phyloP scores from a whole-genome alignment of 805 yeast species.

The Metschnikowia proteae region DNA sequence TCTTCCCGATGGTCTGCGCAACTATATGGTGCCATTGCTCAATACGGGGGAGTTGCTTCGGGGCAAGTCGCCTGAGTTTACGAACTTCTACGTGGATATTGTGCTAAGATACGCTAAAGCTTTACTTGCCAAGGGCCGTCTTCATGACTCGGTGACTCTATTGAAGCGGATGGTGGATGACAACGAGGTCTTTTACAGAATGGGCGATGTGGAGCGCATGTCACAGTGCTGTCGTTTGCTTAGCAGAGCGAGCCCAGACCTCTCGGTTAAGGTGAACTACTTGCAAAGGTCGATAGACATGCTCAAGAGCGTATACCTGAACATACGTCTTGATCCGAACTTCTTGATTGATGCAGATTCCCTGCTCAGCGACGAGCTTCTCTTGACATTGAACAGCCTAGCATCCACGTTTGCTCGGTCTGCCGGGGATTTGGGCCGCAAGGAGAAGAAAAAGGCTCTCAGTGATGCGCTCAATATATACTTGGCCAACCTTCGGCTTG shows the following conservation, averaged over 20 bases:
- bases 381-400: constrained; percentile 30
- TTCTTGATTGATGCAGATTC: constrained; percentile 26
- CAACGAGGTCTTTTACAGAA: constrained; percentile 33
- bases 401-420: constrained; percentile 29
- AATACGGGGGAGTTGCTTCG: constrained; percentile 27
- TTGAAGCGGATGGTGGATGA: constrained; percentile 30
- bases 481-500: constrained; percentile 29
- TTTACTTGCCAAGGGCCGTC: constrained; percentile 38
- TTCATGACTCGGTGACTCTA: constrained; percentile 27
- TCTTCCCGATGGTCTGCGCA: constrained; percentile 18
- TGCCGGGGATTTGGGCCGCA: constrained; percentile 3
- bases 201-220: constrained; percentile 41
- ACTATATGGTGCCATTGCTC: constrained; percentile 35
- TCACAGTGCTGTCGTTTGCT: constrained; percentile 38
- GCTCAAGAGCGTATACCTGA: constrained; percentile 29
- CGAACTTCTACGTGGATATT: constrained; percentile 43
- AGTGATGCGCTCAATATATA: constrained; percentile 33
- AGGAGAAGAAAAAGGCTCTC: constrained; percentile 16
- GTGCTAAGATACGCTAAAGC: constrained; percentile 40
- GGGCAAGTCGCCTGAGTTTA: constrained; percentile 28
- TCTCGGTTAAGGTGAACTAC: constrained; percentile 22
- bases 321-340: constrained; percentile 22
- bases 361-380: constrained; percentile 36
- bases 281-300: constrained; percentile 31
- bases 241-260: constrained; percentile 23